Evolutionary conservation across 23 red algal genomes (phyloP).

Genomic region (Agarophyton chilense): DNA sequence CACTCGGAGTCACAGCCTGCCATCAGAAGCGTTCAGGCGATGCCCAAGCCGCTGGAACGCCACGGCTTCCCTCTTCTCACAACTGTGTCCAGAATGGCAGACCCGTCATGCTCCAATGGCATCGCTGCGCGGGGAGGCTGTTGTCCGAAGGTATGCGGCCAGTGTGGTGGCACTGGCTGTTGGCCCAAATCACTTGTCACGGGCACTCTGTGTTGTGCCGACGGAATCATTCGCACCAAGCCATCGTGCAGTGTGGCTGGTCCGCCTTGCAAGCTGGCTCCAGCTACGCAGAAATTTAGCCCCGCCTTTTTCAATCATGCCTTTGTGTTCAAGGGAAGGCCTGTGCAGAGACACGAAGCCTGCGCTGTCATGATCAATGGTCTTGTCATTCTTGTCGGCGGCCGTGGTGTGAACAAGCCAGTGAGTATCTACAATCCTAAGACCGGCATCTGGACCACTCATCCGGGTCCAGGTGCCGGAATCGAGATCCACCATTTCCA

Average conservation of each 20-base stretch:
- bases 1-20: neutral
- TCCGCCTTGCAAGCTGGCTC: neutral
- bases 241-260: constrained; percentile 9
- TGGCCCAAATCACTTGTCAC: neutral
- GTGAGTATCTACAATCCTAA: constrained; percentile 64
- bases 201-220: neutral
- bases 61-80: neutral
- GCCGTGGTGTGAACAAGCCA: constrained; percentile 45
- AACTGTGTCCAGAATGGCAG: constrained; percentile 26
- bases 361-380: constrained; percentile 64
- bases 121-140: constrained; percentile 23
- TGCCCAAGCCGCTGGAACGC: too few species aligned
- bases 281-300: neutral
- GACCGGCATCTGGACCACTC: constrained; percentile 37
- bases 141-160: constrained; percentile 27
- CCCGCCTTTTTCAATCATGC: neutral
- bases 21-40: too few species aligned
- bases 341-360: constrained; percentile 38
- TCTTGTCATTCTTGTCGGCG: constrained; percentile 68
- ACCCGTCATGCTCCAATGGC: constrained; percentile 25
- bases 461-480: constrained; percentile 10
- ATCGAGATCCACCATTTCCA: constrained; percentile 76
- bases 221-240: neutral
- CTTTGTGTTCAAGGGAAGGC: neutral
- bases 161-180: constrained; percentile 36